Percentiles rank a stretch among this genome's conserved stretches.
Evolutionary conservation across 23 red algal genomes (phyloP).

Genomic region (Gracilaria gracilis): DNA sequence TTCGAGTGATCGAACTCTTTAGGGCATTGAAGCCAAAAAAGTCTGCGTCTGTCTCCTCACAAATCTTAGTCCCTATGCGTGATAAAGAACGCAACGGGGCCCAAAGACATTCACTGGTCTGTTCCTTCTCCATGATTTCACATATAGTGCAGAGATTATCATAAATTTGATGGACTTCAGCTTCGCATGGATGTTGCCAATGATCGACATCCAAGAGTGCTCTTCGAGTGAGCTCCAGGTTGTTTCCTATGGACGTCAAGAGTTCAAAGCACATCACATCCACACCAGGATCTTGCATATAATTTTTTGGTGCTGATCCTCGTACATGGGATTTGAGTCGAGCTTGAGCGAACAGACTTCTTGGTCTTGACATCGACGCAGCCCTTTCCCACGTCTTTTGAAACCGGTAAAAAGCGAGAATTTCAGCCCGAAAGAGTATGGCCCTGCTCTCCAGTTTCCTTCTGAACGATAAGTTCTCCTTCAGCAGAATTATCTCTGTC

Average conservation of each 20-base stretch:
- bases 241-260: background rate
- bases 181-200: background rate
- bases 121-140: constrained; percentile 7
- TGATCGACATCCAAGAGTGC: background rate
- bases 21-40: background rate
- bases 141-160: background rate
- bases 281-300: background rate
- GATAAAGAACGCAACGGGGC: background rate
- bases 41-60: background rate
- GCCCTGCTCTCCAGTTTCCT: background rate
- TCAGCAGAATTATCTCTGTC: background rate
- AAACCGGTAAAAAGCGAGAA: constrained; percentile 9
- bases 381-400: background rate
- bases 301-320: no score
- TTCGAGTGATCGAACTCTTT: background rate
- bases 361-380: background rate
- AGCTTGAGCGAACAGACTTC: background rate
- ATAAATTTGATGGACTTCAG: constrained; percentile 12
- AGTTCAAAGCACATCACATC: constrained; percentile 19
- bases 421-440: constrained; percentile 12
- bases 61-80: background rate
- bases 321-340: background rate
- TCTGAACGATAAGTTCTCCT: background rate
- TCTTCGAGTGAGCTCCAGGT: background rate
- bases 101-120: background rate